These are phyloP conservation scores for Austroboletus eburneus DNA, from an alignment of 768 basidiomycete genomes.

Conservation along the genomic window DNA sequence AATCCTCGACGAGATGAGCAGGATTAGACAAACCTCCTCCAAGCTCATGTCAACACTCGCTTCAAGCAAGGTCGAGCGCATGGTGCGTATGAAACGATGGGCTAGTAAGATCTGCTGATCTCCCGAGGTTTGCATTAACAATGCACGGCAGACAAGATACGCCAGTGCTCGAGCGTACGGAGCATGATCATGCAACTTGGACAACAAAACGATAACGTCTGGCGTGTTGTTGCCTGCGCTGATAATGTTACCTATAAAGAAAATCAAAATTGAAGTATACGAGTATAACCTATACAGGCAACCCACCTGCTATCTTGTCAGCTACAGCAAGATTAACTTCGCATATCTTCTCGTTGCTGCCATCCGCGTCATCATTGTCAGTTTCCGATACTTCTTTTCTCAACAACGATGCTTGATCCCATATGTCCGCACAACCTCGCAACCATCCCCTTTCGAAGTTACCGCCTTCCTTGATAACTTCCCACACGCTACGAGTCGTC, in stretches of 20 bases:
- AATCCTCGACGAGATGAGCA: not conserved
- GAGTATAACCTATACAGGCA: not conserved
- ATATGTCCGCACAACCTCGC: constrained; percentile 47
- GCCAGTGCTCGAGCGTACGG: constrained; percentile 54
- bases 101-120: constrained; percentile 57
- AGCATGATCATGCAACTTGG: constrained; percentile 46
- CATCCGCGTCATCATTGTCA: constrained; percentile 29
- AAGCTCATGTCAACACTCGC: constrained; percentile 35
- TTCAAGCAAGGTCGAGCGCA: constrained; percentile 44
- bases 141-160: constrained; percentile 57
- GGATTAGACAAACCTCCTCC: constrained; percentile 27
- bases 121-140: constrained; percentile 54
- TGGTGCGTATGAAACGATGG: constrained; percentile 40
- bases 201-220: constrained; percentile 48
- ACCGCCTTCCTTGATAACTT: constrained; percentile 44
- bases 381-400: constrained; percentile 26
- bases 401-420: constrained; percentile 30
- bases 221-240: constrained; percentile 41
- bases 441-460: constrained; percentile 40
- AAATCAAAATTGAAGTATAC: not conserved
- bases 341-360: constrained; percentile 42
- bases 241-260: constrained; percentile 57
- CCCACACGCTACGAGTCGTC: constrained; percentile 68
- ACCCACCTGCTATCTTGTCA: constrained; percentile 60
- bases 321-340: constrained; percentile 52